Conservation (phyloP, 1,139 yeast species). For the Saccharomycopsis hybrid region DNA sequence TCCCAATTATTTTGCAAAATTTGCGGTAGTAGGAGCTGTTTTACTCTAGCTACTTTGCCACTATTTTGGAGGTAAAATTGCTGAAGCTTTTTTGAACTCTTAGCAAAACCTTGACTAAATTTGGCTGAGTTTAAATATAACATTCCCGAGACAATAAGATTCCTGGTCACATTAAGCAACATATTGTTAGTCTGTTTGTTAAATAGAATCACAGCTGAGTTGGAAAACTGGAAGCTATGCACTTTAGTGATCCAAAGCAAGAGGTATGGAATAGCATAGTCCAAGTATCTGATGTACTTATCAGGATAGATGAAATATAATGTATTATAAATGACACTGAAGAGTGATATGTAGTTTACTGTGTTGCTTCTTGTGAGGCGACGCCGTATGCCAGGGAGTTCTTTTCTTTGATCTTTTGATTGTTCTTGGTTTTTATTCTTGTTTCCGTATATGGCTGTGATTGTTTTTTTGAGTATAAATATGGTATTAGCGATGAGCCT, state of each 20-base stretch:
- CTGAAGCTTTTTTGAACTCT: neutral
- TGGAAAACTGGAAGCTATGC: constrained; percentile 8
- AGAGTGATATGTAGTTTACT: constrained; percentile 10
- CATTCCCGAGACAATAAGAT: constrained; percentile 2
- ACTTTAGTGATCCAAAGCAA: constrained; percentile 6
- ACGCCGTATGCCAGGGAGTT: neutral
- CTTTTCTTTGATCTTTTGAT: no score
- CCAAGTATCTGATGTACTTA: constrained; percentile 2
- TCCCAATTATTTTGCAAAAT: no score
- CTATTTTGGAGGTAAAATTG: neutral
- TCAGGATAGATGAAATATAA: constrained; percentile 15
- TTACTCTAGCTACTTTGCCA: no score
- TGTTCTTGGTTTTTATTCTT: no score
- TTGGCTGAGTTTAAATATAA: neutral
- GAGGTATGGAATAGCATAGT: constrained; percentile 1
- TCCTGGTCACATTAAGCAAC: neutral
- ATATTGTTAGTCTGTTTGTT: neutral
- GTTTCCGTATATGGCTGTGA: no score
- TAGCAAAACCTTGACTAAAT: neutral
- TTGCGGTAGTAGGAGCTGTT: no score
- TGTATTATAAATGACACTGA: constrained; percentile 5
- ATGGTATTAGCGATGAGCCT: no score
- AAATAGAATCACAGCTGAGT: neutral
- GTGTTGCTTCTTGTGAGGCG: constrained; percentile 5
- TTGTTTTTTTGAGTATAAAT: no score